Evolutionary conservation across 495 filamentous ascomycete species (phyloP).

Genomic region (Hypoxylon crocopeplum): DNA sequence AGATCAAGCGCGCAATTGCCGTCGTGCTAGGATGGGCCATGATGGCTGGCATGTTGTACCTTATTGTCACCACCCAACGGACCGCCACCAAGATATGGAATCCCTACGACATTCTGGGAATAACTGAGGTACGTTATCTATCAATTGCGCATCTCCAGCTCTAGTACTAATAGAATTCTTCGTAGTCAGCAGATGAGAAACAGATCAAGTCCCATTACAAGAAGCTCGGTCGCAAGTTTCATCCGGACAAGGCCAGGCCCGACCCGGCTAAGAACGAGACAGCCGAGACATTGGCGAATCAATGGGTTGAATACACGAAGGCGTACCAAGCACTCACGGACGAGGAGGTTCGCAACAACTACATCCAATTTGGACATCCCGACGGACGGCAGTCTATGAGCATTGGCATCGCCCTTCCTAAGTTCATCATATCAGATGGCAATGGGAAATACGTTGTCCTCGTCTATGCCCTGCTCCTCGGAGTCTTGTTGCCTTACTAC

Average conservation of each 20-base stretch:
- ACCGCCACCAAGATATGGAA: slow-evolving; percentile 85
- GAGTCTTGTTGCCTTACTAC: slow-evolving; percentile 88
- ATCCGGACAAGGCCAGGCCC: slow-evolving; percentile 89
- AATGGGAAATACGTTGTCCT: slow-evolving; percentile 95
- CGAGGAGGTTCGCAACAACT: slow-evolving; percentile 96
- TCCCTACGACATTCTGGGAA: slow-evolving; percentile 89
- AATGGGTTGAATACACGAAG: slow-evolving; percentile 93
- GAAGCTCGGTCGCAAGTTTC: slow-evolving; percentile 81
- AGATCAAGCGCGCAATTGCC: slow-evolving; percentile 82
- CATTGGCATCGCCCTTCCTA: slow-evolving; percentile 94
- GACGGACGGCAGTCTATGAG: slow-evolving; percentile 96
- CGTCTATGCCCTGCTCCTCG: slow-evolving; percentile 84
- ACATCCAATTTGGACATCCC: slow-evolving; percentile 91
- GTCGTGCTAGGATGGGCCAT: slow-evolving; percentile 78
- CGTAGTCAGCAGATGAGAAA: slow-evolving; percentile 80
- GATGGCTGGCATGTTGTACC: slow-evolving; percentile 91
- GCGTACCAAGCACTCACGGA: slow-evolving; percentile 97
- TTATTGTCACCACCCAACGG: slow-evolving; percentile 81
- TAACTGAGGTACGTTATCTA: slow-evolving; percentile 71
- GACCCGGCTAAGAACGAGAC: slow-evolving; percentile 90
- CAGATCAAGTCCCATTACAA: slow-evolving; percentile 90
- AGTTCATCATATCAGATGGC: slow-evolving; percentile 90
- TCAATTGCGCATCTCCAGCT: slow-evolving; percentile 12
- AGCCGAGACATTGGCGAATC: slow-evolving; percentile 78
- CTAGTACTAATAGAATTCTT: slow-evolving; percentile 15